Evolutionary conservation across 495 filamentous ascomycete genomes (phyloP), one percentile per base, ranked within the genome.

Genomic region (Aspergillus bridgeri): DNA sequence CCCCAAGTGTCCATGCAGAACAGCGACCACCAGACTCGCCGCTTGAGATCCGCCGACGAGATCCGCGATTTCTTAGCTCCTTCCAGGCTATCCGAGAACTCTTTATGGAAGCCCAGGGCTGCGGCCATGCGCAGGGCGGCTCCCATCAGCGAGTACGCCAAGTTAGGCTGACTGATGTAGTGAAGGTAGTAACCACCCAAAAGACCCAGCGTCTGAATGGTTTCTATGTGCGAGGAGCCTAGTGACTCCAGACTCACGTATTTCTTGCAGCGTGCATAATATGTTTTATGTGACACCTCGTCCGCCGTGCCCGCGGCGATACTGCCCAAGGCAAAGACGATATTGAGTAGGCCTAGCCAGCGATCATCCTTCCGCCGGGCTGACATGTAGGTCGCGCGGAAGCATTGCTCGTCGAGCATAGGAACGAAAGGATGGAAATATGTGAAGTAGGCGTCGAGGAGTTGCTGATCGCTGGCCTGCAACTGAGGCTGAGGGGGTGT

Each of bases 1-100:
- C 84, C 88, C 87, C 88, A 92, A 1, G 88, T 88, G 71, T 92
- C 89, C 57, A 92, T 78, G 71, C 86, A 89, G 73, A 89, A 88
- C 52, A 91, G 70, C 42, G 82, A 86, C 89, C 89, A 92, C 89
- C 89, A 92, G 24, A 89, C 87, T 43, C 87, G 77, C 48, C 89
- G 72, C 58, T 87, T 80, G 18, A 87, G 83, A 60, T 91, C 87
- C 48, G 70, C 60, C 0, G 70, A 69, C 18, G 69, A 61, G 15
- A 65, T 11, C 19, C 61, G 73, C 8, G 68, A 59, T 8, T 65
- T 67, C 33, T 79, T 65, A 0, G 65, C 58, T 1, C 53, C 76
- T 6, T 83, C 79, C 0, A 76, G 59, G 6, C 75, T 74, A 22
- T 73, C 65, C 0, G 65, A 59, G 60, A 84, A 85, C 70, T 92